These are phyloP conservation scores for Didymella pinodella DNA, from an alignment of 2,329 filamentous ascomycete species.

Conservation along the genomic window DNA sequence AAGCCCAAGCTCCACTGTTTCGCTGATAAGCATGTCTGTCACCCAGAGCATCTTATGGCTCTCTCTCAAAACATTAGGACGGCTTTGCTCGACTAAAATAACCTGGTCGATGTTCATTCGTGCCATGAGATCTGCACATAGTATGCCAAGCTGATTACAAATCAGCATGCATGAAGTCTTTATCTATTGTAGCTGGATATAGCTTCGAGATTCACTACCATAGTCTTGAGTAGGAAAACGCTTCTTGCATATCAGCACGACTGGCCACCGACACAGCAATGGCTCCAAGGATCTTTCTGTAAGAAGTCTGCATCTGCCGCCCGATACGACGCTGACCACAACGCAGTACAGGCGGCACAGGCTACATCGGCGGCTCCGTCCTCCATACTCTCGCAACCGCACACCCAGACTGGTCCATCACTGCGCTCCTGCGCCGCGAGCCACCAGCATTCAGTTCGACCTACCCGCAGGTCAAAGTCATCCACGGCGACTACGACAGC, in stretches of 20 bases:
- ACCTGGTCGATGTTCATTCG: background rate
- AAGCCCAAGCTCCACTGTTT: too few relatives aligned
- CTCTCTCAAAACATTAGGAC: too few relatives aligned
- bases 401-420: background rate
- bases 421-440: background rate
- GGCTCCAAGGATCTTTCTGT: background rate
- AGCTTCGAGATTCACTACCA: background rate
- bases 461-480: background rate
- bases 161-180: background rate
- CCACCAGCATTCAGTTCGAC: background rate
- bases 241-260: background rate
- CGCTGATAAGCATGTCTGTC: too few relatives aligned
- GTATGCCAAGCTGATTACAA: background rate
- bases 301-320: background rate
- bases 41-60: too few relatives aligned
- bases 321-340: background rate
- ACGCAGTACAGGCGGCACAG: conserved; percentile 61
- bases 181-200: background rate
- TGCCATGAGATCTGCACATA: background rate
- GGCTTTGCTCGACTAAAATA: too few relatives aligned
- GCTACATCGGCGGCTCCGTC: background rate
- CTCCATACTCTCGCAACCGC: background rate
- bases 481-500: background rate
- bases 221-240: background rate
- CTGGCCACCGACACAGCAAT: background rate